These are phyloP conservation scores for Dendrocalamus sinicus DNA, from an alignment of 176 grass and related monocot genomes.

Conservation along the genomic window DNA sequence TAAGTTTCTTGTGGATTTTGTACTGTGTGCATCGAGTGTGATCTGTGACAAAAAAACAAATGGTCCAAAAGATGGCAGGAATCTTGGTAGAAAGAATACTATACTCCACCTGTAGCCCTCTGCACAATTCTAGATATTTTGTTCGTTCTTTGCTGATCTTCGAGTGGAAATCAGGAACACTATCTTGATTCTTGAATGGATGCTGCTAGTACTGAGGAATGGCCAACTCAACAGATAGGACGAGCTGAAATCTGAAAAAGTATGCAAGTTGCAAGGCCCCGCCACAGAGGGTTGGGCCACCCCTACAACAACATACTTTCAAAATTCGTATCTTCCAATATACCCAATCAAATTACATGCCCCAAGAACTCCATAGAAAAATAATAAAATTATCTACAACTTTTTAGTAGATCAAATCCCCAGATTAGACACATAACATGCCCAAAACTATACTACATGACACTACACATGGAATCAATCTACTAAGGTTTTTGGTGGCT, in stretches of 20 bases:
- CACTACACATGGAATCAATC: too few relatives aligned
- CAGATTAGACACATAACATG: too few relatives aligned
- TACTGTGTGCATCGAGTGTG: conserved; percentile 17
- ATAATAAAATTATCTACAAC: too few relatives aligned
- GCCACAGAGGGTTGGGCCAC: too few relatives aligned
- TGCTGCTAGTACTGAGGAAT: neutral
- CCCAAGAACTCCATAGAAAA: too few relatives aligned
- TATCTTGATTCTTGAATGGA: neutral
- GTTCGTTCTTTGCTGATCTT: neutral
- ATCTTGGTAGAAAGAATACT: conserved; percentile 6
- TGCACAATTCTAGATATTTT: conserved; percentile 6
- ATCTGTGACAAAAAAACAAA: neutral
- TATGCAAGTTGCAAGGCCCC: neutral
- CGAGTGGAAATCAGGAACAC: neutral
- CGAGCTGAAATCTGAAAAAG: neutral
- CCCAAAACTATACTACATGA: too few relatives aligned
- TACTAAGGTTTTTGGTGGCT: too few relatives aligned
- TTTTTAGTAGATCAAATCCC: too few relatives aligned
- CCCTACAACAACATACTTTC: too few relatives aligned
- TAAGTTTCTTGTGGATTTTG: conserved; percentile 17
- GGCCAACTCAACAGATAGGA: neutral
- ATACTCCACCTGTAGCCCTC: neutral
- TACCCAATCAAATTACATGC: too few relatives aligned
- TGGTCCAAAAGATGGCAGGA: conserved; percentile 22
- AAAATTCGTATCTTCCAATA: too few relatives aligned